Conservation (phyloP, 257 asterid genomes). For the Ehretia macrophylla region DNA sequence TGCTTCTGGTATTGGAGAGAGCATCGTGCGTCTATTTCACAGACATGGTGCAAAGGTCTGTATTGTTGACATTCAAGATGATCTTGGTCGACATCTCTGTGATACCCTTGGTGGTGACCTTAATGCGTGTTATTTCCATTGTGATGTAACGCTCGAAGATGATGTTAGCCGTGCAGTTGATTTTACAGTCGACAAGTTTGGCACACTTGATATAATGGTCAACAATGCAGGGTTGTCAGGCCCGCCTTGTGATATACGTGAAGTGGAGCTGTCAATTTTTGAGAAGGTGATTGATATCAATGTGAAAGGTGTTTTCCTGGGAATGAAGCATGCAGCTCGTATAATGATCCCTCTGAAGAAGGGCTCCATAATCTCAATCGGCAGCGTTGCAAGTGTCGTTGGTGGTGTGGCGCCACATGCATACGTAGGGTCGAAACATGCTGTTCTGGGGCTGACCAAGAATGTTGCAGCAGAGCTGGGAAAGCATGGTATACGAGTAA, state of each 20-base stretch:
- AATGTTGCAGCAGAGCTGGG: conserved; percentile 91
- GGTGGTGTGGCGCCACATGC: conserved; percentile 74
- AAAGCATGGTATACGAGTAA: conserved; percentile 69
- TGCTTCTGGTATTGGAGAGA: conserved; percentile 84
- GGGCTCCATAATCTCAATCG: conserved; percentile 69
- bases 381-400: conserved; percentile 52
- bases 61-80: conserved; percentile 68
- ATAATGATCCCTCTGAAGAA: conserved; percentile 72
- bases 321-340: conserved; percentile 94
- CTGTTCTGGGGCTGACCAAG: conserved; percentile 75
- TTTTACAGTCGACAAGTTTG: conserved; percentile 54
- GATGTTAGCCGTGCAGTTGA: conserved; percentile 70
- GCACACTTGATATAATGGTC: conserved; percentile 76
- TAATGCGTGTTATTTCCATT: conserved; percentile 37
- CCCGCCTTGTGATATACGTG: conserved; percentile 77
- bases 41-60: conserved; percentile 86
- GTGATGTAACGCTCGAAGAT: conserved; percentile 70
- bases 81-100: conserved; percentile 43
- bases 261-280: conserved; percentile 53
- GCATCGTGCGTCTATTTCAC: conserved; percentile 66
- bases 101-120: conserved; percentile 31
- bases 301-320: conserved; percentile 73
- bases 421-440: conserved; percentile 82
- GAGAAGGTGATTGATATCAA: conserved; percentile 62
- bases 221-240: conserved; percentile 86